Conservation (phyloP, 495 filamentous ascomycete genomes). For the Aspergillus haitiensis region DNA sequence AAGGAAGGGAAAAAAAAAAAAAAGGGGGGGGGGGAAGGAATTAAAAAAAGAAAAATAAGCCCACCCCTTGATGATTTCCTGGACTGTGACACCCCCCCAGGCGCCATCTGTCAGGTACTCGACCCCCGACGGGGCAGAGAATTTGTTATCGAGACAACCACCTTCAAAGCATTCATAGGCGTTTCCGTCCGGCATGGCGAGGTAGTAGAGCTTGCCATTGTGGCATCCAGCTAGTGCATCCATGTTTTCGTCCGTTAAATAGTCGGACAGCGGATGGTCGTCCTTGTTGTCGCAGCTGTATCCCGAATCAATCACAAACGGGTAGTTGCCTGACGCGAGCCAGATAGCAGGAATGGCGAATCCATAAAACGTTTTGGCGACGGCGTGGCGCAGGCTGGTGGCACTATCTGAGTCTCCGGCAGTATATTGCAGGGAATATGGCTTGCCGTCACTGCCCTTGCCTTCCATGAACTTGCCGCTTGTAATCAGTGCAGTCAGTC, state of each 20-base stretch:
- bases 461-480: slow-evolving; percentile 33
- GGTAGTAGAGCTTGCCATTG: slow-evolving; percentile 31
- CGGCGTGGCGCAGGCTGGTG: not conserved
- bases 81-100: slow-evolving; percentile 25
- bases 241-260: slow-evolving; percentile 24
- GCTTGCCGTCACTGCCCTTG: slow-evolving; percentile 1
- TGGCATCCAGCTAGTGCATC: slow-evolving; percentile 25
- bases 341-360: slow-evolving; percentile 37
- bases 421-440: not conserved
- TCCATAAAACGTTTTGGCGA: slow-evolving; percentile 30
- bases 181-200: slow-evolving; percentile 25
- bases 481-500: slow-evolving; percentile 21
- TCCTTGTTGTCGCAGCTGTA: slow-evolving; percentile 20
- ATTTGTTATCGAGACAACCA: slow-evolving; percentile 18
- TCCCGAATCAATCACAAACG: slow-evolving; percentile 39
- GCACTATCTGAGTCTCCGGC: not conserved
- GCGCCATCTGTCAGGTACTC: slow-evolving; percentile 15
- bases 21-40: not conserved
- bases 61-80: slow-evolving; percentile 28
- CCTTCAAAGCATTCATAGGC: slow-evolving; percentile 1
- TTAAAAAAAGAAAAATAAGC: slow-evolving; percentile 1
- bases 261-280: slow-evolving; percentile 23
- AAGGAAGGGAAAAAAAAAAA: not conserved
- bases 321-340: slow-evolving; percentile 21
- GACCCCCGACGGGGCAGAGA: slow-evolving; percentile 26